Base-by-base conservation (phyloP, 768 basidiomycete genomes). In the Termitomyces sp. region DNA sequence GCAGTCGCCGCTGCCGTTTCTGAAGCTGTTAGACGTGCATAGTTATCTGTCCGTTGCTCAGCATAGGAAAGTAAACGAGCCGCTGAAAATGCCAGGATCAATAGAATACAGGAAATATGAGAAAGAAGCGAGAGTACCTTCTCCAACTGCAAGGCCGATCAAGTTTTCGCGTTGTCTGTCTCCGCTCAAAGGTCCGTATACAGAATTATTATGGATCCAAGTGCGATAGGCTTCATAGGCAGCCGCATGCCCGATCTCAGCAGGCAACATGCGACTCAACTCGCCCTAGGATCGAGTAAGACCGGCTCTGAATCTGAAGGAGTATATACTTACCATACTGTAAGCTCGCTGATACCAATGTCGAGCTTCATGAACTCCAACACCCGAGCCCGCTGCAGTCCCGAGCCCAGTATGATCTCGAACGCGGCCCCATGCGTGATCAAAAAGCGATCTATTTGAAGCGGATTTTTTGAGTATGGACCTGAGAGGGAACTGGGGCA, bases 211-310 rank as follows among this genome's bases (percentile, higher is more conserved):
- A 63, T 83, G 78, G 51, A 82, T 82, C 83, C 86, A 87, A 27
- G 80, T 79, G 16, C 88, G 79, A 68, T 86, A 85, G 0, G 88
- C 88, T 69, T 91, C 88, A 66, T 89, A 91, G 3, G 87, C 89
- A 10, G 89, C 89, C 4, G 89, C 90, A 62, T 86, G 82, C 0
- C 90, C 90, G 18, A 92, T 79, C 57, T 90, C 87, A 18, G 71
- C 64, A 0, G 88, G 85, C 6, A 75, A 69, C 71, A 89, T 74
- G 43, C 72, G 68, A 52, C 69, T 71, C 18, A 86, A 68, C 56
- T 83, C 82, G 39, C 80, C 78, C 85, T 88, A 60, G 27, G 30
- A 52, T 32, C 53, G 8, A 44, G 48, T 27, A 55, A 54, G 50
- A 45, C 24, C n/a, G 9, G 18, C 14, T 39, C n/a, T 40, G 37